Conservation (phyloP, 108 stramenopile species). For the Discostella stelligeroides region DNA sequence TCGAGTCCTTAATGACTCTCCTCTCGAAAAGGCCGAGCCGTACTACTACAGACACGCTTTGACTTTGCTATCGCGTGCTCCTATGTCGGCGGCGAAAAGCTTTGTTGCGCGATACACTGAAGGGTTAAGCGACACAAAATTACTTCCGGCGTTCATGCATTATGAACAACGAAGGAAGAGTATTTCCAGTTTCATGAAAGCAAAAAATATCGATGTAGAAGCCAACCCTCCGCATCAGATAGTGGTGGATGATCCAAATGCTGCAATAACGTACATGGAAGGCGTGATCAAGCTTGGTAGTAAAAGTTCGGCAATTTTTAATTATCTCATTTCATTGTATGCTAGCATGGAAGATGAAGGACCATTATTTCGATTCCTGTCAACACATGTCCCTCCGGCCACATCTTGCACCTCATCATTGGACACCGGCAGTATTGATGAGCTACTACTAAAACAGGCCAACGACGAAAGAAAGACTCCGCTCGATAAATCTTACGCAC, state of each 20-base stretch:
- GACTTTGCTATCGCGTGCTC: conserved; percentile 67
- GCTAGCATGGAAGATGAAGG: conserved; percentile 81
- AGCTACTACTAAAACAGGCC: conserved; percentile 34
- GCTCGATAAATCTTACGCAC: conserved; percentile 78
- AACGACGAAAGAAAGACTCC: conserved; percentile 58
- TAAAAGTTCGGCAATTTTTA: conserved; percentile 73
- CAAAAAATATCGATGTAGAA: conserved; percentile 45
- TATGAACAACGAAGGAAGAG: conserved; percentile 63
- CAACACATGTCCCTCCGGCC: conserved; percentile 66
- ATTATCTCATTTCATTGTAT: conserved; percentile 77
- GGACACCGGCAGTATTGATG: conserved; percentile 15
- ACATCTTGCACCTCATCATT: conserved; percentile 22
- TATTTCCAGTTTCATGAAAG: not conserved
- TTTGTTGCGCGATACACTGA: conserved; percentile 76
- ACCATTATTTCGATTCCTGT: conserved; percentile 80
- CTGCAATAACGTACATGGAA: conserved; percentile 70
- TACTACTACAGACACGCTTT: conserved; percentile 80
- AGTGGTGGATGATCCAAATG: conserved; percentile 70
- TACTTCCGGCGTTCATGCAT: conserved; percentile 81
- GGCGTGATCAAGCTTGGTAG: conserved; percentile 85
- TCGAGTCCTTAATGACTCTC: conserved; percentile 71
- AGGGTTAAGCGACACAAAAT: conserved; percentile 70
- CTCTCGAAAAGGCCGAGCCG: conserved; percentile 80
- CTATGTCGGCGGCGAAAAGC: conserved; percentile 68
- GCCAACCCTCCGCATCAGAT: conserved; percentile 18